Conservation (phyloP, 148 eudicot genomes). For the Selenicereus undatus region DNA sequence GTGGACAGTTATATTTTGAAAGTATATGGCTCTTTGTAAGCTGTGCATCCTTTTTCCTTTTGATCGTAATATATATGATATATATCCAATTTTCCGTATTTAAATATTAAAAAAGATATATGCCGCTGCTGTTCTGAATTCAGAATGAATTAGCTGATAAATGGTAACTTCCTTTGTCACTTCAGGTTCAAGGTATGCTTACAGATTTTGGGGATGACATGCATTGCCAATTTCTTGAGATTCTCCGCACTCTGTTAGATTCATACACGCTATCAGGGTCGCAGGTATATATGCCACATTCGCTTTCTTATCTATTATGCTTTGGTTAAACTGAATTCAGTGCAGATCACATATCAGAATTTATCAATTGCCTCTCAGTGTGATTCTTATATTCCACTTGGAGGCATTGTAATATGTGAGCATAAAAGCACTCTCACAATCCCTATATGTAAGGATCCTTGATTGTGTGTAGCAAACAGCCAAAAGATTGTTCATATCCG, state of each 20-base stretch:
- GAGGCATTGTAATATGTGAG: not conserved
- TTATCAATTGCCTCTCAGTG: not conserved
- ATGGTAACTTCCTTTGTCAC: conserved; percentile 10
- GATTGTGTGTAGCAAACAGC: not conserved
- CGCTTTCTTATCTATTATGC: not conserved
- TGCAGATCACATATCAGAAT: not conserved
- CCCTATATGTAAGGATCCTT: not conserved
- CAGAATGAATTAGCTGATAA: not conserved
- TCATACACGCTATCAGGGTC: conserved; percentile 58
- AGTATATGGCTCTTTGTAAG: too few species aligned
- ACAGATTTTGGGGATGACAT: conserved; percentile 92
- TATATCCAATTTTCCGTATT: too few species aligned
- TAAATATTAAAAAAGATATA: too few species aligned
- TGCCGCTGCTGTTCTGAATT: not conserved
- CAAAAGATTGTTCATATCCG: not conserved
- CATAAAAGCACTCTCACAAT: not conserved
- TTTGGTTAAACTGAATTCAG: not conserved
- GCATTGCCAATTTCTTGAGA: conserved; percentile 98
- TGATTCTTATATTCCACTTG: not conserved
- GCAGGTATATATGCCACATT: conserved; percentile 49
- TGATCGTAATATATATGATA: too few species aligned
- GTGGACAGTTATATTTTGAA: too few species aligned
- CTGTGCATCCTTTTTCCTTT: too few species aligned
- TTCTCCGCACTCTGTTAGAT: conserved; percentile 85
- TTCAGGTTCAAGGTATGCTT: conserved; percentile 87